A percentile compares a stretch with the other conserved stretches of the same genome.
Conservation (phyloP, 306 rosid genomes). For the Myrica gale region DNA sequence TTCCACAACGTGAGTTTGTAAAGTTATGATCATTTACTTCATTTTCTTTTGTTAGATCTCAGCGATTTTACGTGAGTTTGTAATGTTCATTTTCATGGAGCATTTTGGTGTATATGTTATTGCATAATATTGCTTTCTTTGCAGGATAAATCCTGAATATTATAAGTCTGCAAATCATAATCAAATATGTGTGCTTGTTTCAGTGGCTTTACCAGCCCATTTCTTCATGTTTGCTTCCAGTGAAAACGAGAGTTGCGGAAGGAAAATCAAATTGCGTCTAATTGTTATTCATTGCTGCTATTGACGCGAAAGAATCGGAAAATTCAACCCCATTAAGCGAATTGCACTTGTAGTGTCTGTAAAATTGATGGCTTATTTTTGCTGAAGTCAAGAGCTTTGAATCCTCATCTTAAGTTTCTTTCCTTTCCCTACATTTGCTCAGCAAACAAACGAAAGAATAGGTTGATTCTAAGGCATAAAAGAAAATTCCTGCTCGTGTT, state of each 20-base stretch:
- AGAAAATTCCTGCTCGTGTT: slow-evolving; percentile 1
- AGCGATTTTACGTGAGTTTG: neutral
- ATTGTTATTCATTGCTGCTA: too few relatives aligned
- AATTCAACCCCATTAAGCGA: neutral
- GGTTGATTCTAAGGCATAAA: neutral
- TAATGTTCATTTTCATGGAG: neutral
- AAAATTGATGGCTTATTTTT: neutral
- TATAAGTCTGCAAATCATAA: too few relatives aligned
- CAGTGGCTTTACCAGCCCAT: too few relatives aligned
- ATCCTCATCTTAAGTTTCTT: neutral
- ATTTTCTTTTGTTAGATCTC: neutral
- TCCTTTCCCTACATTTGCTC: neutral
- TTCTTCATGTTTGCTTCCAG: too few relatives aligned
- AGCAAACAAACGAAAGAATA: slow-evolving; percentile 1
- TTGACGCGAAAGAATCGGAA: neutral
- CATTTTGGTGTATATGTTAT: neutral
- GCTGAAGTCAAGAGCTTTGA: neutral
- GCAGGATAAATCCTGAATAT: neutral
- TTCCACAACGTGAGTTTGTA: slow-evolving; percentile 70
- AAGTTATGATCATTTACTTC: neutral
- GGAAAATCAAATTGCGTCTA: too few relatives aligned
- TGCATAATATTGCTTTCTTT: neutral
- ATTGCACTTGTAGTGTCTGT: neutral
- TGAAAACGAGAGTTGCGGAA: too few relatives aligned
- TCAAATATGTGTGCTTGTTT: too few relatives aligned